Conservation (phyloP, 83 land plant genomes). For the Diphasiastrum complanatum region DNA sequence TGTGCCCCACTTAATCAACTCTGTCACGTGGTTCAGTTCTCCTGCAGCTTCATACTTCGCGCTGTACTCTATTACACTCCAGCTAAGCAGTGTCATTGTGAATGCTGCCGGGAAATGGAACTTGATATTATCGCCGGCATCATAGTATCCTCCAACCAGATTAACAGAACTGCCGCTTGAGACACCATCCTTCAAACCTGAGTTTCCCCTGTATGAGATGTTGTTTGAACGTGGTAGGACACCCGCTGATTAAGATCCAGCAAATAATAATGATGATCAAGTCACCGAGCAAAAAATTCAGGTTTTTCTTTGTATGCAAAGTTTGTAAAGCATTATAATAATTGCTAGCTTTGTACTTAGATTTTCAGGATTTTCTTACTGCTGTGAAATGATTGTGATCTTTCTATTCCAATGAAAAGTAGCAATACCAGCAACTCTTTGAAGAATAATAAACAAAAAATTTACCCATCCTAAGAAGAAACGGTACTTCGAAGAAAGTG, state of each 20-base stretch:
- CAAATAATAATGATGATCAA: background rate
- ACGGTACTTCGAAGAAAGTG: too few relatives aligned
- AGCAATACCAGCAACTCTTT: too few relatives aligned
- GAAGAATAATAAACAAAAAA: too few relatives aligned
- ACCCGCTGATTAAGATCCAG: slow-evolving; percentile 37
- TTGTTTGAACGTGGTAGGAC: slow-evolving; percentile 31
- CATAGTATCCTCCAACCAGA: slow-evolving; percentile 30
- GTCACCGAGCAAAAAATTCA: too few relatives aligned
- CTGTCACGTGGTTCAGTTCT: slow-evolving; percentile 19
- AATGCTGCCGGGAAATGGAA: slow-evolving; percentile 21
- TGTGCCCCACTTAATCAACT: slow-evolving; percentile 22
- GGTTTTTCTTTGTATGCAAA: too few relatives aligned
- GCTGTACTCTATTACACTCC: slow-evolving; percentile 27
- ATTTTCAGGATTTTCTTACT: too few relatives aligned
- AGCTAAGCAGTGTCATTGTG: slow-evolving; percentile 15
- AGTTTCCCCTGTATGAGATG: slow-evolving; percentile 26
- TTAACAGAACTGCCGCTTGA: background rate
- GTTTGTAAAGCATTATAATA: too few relatives aligned
- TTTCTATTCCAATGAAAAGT: too few relatives aligned
- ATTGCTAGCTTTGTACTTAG: too few relatives aligned
- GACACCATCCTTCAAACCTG: slow-evolving; percentile 30
- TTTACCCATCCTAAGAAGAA: too few relatives aligned
- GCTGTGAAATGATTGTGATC: too few relatives aligned
- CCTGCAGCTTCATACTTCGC: slow-evolving; percentile 21
- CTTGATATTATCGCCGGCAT: slow-evolving; percentile 29